Evolutionary conservation across 495 filamentous ascomycete species (phyloP), one percentile per base, ranked within the genome.

Genomic region (Penicillium goetzii): DNA sequence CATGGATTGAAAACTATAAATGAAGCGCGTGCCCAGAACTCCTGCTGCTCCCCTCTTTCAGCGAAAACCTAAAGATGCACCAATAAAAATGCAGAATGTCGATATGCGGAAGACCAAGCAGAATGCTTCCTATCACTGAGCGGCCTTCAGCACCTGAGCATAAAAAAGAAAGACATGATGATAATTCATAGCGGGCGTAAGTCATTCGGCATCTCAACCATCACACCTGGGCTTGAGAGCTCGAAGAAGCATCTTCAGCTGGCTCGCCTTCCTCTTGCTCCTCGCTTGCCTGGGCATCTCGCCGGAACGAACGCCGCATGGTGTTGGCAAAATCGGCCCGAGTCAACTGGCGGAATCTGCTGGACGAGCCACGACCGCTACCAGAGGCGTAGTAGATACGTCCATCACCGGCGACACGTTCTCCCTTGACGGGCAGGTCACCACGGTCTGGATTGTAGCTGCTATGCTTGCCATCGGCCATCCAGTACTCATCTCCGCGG

Each of bases 401-500:
- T 19, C 65, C 68, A 26, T 74, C 68, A 11, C 67, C 65, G 30
- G 54, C 19, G 28, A 54, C 11, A 15, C 49, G 40, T 25, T 25
- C 14, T 12, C 56, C 55, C 56, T 77, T 78, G 1, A 68, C 61
- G 1, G 71, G 61, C 30, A 69, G 67, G 30, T 72, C 61, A 11
- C 69, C 76, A 45, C 63, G 40, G 40, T 74, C 72, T 5, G 73
- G 74, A 34, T 64, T 66, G 17, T 63, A 57, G 47, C 61, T 66
- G 41, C 56, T 65, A 2, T 63, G 60, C 52, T 80, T 80, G 53
- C 73, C 75, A 26, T 77, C 77, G 5, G 70, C 70, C 36, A 68
- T 58, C 54, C 71, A 78, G 53, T 72, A 78, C 51, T 76, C 77
- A 28, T 78, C 68, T 43, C 67, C 53, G 11, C 62, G 45, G 4